These are phyloP conservation scores for Zymoseptoria tritici DNA, from an alignment of 2,329 filamentous ascomycete species.

Conservation along the genomic window DNA sequence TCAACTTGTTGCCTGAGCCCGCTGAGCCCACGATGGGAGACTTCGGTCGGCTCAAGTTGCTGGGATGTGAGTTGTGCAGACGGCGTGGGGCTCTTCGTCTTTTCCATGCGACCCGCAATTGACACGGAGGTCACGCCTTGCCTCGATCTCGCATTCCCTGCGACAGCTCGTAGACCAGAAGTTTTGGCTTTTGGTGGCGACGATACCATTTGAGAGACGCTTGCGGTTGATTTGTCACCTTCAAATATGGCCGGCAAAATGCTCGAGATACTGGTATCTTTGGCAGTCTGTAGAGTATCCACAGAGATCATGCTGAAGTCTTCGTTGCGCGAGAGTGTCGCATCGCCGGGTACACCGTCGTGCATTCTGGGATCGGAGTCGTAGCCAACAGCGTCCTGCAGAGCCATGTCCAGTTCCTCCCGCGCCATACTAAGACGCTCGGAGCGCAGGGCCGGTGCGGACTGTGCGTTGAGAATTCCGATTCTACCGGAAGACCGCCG, in stretches of 20 bases:
- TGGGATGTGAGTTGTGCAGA: neutral
- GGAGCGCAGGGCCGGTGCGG: conserved; percentile 12
- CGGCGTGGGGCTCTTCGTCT: neutral
- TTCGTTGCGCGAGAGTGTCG: conserved; percentile 42
- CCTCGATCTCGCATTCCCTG: conserved; percentile 6
- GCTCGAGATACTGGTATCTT: conserved; percentile 16
- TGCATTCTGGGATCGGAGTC: conserved; percentile 6
- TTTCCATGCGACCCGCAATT: neutral
- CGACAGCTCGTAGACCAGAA: conserved; percentile 10
- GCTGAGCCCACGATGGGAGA: neutral
- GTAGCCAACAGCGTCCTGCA: conserved; percentile 24
- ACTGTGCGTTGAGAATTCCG: conserved; percentile 9
- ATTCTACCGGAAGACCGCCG: conserved; percentile 12
- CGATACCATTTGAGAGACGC: conserved; percentile 26
- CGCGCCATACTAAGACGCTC: conserved; percentile 24
- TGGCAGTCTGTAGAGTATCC: conserved; percentile 36
- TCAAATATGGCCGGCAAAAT: conserved; percentile 5
- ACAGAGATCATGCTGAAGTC: conserved; percentile 47
- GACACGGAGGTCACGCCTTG: neutral
- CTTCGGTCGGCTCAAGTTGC: neutral
- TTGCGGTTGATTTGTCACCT: conserved; percentile 13
- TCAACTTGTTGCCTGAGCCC: conserved; percentile 16
- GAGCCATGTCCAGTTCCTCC: conserved; percentile 25
- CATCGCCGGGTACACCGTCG: conserved; percentile 30
- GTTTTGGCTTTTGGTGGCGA: conserved; percentile 24